A percentile compares a stretch with the other conserved stretches of the same genome.
Conservation (phyloP, 495 filamentous ascomycete genomes). For the Trichoderma gamsii region DNA sequence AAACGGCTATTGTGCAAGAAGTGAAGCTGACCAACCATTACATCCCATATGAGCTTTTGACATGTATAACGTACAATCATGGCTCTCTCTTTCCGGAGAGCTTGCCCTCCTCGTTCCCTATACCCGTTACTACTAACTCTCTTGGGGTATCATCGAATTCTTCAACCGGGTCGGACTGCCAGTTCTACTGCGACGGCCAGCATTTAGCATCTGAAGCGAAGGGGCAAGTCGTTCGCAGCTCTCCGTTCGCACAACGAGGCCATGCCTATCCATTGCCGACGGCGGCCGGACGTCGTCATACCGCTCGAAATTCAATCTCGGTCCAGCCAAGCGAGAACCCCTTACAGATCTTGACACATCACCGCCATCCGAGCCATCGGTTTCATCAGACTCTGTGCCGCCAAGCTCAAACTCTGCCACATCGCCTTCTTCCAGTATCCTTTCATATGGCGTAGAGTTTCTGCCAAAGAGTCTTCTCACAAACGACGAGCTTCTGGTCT, state of each 20-base stretch:
- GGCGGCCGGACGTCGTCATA: constrained; percentile 48
- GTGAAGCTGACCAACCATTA: background rate
- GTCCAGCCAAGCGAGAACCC: constrained; percentile 58
- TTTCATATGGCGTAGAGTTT: constrained; percentile 59
- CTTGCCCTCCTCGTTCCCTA: background rate
- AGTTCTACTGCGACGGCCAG: constrained; percentile 52
- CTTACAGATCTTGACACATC: constrained; percentile 46
- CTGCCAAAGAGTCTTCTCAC: constrained; percentile 54
- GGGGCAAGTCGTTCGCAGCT: constrained; percentile 64
- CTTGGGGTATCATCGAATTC: constrained; percentile 45
- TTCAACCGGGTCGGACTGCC: constrained; percentile 59
- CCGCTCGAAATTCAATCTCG: constrained; percentile 54
- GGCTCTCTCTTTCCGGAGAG: background rate
- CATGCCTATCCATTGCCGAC: constrained; percentile 63
- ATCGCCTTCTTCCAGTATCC: constrained; percentile 75
- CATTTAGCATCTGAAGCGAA: constrained; percentile 38
- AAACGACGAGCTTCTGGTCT: constrained; percentile 42
- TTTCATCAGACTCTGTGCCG: constrained; percentile 53
- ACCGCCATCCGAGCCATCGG: constrained; percentile 50
- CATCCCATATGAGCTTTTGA: background rate
- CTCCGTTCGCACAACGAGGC: constrained; percentile 71
- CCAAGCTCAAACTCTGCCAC: constrained; percentile 64
- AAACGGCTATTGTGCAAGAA: background rate
- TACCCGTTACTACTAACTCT: background rate
- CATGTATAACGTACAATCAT: constrained; percentile 3